These are phyloP conservation scores for Simmondsia chinensis DNA, from an alignment of 148 eudicot species.

Conservation along the genomic window DNA sequence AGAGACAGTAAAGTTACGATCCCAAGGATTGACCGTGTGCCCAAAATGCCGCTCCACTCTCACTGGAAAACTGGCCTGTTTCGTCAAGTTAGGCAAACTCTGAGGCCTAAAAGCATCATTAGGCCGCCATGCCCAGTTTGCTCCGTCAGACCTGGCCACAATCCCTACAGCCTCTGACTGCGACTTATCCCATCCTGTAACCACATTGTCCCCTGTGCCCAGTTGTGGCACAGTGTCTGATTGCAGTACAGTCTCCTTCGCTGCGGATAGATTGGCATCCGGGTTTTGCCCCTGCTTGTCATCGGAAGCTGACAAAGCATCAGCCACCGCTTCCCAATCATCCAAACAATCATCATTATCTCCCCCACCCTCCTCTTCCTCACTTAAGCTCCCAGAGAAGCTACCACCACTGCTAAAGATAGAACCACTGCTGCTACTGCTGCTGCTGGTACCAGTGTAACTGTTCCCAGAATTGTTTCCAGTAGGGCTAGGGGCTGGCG, in stretches of 20 bases:
- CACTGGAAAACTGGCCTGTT: constrained; percentile 66
- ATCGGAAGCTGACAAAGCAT: constrained; percentile 57
- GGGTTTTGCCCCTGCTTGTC: constrained; percentile 25
- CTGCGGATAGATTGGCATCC: constrained; percentile 7
- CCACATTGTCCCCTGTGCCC: constrained; percentile 1
- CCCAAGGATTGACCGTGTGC: constrained; percentile 40
- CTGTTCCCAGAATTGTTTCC: constrained; percentile 28
- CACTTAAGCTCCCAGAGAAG: constrained; percentile 48
- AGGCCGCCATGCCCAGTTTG: constrained; percentile 59
- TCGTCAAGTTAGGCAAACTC: constrained; percentile 64
- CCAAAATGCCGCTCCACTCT: constrained; percentile 32
- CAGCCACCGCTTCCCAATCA: constrained; percentile 95
- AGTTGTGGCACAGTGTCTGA: constrained; percentile 7
- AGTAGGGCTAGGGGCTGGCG: constrained; percentile 51
- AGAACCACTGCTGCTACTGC: constrained; percentile 40
- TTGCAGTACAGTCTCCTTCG: constrained; percentile 8
- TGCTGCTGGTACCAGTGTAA: constrained; percentile 42
- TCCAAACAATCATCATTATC: constrained; percentile 69
- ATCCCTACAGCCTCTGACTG: constrained; percentile 21
- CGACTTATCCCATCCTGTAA: constrained; percentile 8
- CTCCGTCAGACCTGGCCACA: constrained; percentile 16
- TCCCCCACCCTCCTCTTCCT: constrained; percentile 60
- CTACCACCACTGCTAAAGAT: constrained; percentile 43
- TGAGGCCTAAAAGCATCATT: constrained; percentile 87
- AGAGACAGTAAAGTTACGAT: constrained; percentile 16